Evolutionary conservation across 768 basidiomycete species (phyloP).

Genomic region (Dendrothele bispora): DNA sequence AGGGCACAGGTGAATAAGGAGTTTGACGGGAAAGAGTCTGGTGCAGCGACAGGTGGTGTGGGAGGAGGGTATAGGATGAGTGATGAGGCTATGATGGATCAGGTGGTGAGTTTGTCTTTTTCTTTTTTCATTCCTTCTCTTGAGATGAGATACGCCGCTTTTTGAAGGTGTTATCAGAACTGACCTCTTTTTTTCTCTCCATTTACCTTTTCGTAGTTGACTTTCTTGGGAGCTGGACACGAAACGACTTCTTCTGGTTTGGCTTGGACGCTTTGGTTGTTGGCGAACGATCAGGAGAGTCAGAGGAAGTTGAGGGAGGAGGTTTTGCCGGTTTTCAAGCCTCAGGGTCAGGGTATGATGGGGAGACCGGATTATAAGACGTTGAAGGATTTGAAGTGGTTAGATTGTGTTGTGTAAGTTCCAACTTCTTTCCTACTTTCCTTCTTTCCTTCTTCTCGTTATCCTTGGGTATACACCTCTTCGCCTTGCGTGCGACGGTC

Average conservation of each 20-base stretch:
- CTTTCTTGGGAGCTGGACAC: constrained; percentile 22
- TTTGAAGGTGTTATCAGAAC: too few relatives aligned
- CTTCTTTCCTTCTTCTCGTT: neutral
- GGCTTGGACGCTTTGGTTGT: constrained; percentile 55
- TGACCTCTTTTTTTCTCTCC: neutral
- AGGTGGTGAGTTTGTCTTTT: constrained; percentile 36
- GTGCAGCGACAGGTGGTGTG: too few relatives aligned
- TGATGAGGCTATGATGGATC: constrained; percentile 50
- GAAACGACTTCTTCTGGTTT: constrained; percentile 40
- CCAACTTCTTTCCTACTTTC: neutral
- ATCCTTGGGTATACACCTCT: too few relatives aligned
- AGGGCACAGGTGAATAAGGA: neutral
- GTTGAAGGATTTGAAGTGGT: constrained; percentile 38
- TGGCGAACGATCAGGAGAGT: constrained; percentile 47
- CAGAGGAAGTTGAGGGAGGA: constrained; percentile 57
- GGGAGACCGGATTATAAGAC: constrained; percentile 37
- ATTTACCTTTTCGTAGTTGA: neutral
- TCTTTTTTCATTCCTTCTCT: neutral
- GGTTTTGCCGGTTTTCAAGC: constrained; percentile 40
- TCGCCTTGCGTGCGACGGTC: too few relatives aligned
- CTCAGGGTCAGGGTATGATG: too few relatives aligned
- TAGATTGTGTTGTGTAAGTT: constrained; percentile 42
- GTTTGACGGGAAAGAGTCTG: constrained; percentile 28
- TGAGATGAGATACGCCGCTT: too few relatives aligned
- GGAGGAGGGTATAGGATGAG: constrained; percentile 39